These are phyloP conservation scores for Amanita jacksonii DNA, from an alignment of 768 basidiomycete species.

Conservation along the genomic window DNA sequence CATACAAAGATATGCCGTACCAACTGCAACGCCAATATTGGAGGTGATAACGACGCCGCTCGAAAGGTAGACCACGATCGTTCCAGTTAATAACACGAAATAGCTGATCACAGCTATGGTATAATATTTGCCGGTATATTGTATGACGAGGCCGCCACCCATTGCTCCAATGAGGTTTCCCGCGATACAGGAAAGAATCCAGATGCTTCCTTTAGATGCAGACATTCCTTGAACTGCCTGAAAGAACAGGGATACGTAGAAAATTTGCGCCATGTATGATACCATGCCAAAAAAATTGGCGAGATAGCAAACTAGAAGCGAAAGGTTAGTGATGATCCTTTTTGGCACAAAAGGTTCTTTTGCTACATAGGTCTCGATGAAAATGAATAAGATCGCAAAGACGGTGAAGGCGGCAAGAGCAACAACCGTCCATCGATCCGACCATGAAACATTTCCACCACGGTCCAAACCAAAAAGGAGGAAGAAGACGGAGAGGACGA, in stretches of 20 bases:
- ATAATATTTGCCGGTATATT: conserved; percentile 50
- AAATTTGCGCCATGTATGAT: conserved; percentile 34
- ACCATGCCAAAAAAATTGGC: conserved; percentile 50
- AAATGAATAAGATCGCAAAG: conserved; percentile 29
- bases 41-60: conserved; percentile 31
- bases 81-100: conserved; percentile 27
- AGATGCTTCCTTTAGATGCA: conserved; percentile 41
- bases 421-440: conserved; percentile 26
- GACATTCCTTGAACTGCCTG: conserved; percentile 44
- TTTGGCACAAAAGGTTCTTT: conserved; percentile 51
- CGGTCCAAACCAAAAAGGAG: conserved; percentile 51
- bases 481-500: conserved; percentile 45
- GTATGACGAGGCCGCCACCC: conserved; percentile 42
- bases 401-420: conserved; percentile 25
- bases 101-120: conserved; percentile 36
- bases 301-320: conserved; percentile 46
- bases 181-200: conserved; percentile 40
- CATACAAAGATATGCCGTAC: conserved; percentile 19
- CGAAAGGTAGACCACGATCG: conserved; percentile 25
- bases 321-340: conserved; percentile 39
- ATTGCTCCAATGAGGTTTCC: conserved; percentile 41
- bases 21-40: conserved; percentile 27
- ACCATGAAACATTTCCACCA: conserved; percentile 42
- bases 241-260: conserved; percentile 46
- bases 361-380: conserved; percentile 40